Percentiles rank a stretch among this genome's conserved stretches.
Conservation (phyloP, 352 stramenopile genomes). For the Pythium brachiatum region DNA sequence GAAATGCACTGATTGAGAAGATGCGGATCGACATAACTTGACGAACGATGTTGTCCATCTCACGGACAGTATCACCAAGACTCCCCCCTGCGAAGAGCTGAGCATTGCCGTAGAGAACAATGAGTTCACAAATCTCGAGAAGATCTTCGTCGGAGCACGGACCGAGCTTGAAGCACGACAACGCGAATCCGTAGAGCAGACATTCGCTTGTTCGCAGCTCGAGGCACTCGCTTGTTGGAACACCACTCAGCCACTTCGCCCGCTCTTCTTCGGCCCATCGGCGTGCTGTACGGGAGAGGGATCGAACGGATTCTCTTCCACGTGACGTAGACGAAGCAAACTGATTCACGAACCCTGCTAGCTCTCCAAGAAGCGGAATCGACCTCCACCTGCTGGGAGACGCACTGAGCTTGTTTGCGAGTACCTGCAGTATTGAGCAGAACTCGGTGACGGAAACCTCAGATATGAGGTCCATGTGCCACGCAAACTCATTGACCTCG, state of each 20-base stretch:
- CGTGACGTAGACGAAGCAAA: too few relatives aligned
- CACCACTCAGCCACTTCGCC: conserved; percentile 7
- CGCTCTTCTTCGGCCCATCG: conserved; percentile 8
- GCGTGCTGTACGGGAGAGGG: neutral
- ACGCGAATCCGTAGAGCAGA: conserved; percentile 12
- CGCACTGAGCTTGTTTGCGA: too few relatives aligned
- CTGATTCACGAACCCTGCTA: too few relatives aligned
- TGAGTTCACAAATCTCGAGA: conserved; percentile 1
- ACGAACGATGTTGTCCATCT: neutral
- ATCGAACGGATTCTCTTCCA: too few relatives aligned
- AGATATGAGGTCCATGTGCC: too few relatives aligned
- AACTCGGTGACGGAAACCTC: too few relatives aligned
- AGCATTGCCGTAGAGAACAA: conserved; percentile 1
- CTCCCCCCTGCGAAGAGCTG: conserved; percentile 4
- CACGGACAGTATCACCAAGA: neutral
- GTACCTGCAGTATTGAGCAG: too few relatives aligned
- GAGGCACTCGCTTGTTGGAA: neutral
- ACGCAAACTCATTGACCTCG: too few relatives aligned
- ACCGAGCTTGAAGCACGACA: conserved; percentile 11
- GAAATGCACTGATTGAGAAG: neutral
- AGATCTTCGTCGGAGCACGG: conserved; percentile 6
- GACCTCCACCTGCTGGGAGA: too few relatives aligned
- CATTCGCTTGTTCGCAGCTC: conserved; percentile 14
- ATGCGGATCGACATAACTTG: neutral
- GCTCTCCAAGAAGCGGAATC: too few relatives aligned